Evolutionary conservation across 2,329 filamentous ascomycete species (phyloP).

Genomic region (Exserohilum rostratum): DNA sequence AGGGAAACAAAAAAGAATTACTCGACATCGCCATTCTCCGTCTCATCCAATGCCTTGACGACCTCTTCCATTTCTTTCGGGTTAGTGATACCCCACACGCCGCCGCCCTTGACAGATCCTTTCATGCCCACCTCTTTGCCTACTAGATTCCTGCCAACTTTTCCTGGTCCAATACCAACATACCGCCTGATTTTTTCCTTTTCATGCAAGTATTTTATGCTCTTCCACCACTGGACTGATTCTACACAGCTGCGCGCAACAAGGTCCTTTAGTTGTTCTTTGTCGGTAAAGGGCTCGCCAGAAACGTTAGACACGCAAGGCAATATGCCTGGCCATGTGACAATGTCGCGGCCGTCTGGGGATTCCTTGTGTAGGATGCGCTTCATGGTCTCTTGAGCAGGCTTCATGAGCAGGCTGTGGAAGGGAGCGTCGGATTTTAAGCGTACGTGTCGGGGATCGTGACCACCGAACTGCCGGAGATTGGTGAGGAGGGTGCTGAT

Average conservation of each 20-base stretch:
- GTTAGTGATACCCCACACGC: slow-evolving; percentile 89
- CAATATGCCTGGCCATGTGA: slow-evolving; percentile 76
- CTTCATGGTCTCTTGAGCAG: slow-evolving; percentile 77
- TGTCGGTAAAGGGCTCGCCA: slow-evolving; percentile 75
- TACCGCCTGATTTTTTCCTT: slow-evolving; percentile 81
- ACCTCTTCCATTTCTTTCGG: slow-evolving; percentile 63
- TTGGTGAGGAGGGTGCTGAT: slow-evolving; percentile 84
- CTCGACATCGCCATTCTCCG: slow-evolving; percentile 42
- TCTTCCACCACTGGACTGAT: slow-evolving; percentile 94
- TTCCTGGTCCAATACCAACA: slow-evolving; percentile 91
- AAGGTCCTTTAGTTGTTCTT: slow-evolving; percentile 76
- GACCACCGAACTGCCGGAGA: slow-evolving; percentile 85
- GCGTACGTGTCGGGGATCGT: slow-evolving; percentile 86
- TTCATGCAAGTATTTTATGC: slow-evolving; percentile 86
- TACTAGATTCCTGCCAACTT: slow-evolving; percentile 90
- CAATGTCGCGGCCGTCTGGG: slow-evolving; percentile 65
- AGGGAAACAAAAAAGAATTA: background rate
- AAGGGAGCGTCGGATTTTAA: slow-evolving; percentile 89
- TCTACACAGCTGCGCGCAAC: slow-evolving; percentile 84
- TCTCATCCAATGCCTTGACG: slow-evolving; percentile 54
- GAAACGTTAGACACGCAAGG: slow-evolving; percentile 88
- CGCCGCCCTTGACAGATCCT: slow-evolving; percentile 82
- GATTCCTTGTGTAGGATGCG: slow-evolving; percentile 67
- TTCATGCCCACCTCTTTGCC: slow-evolving; percentile 94
- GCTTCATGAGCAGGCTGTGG: slow-evolving; percentile 89